phyloP scores from a whole-genome alignment of 176 grass and related monocot genomes.

The Aegilops sharonensis region DNA sequence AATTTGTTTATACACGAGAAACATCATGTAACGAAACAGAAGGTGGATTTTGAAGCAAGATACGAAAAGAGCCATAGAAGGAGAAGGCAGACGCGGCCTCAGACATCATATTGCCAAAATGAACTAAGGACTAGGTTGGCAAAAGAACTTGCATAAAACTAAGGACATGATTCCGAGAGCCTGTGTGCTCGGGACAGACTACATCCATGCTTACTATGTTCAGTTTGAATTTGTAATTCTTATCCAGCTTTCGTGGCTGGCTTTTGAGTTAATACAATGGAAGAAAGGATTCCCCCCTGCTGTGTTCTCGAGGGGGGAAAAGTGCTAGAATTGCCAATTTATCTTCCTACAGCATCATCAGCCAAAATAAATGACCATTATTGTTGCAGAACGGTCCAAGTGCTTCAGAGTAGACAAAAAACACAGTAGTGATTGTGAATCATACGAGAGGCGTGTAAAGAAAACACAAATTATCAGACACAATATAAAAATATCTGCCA shows the following conservation, averaged over 20 bases:
- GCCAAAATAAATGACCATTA: background rate
- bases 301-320: background rate
- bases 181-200: too few species aligned
- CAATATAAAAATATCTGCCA: background rate
- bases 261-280: background rate
- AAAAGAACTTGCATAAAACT: background rate
- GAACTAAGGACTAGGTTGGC: background rate
- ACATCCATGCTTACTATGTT: background rate
- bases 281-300: background rate
- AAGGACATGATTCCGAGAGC: too few species aligned
- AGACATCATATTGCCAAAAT: background rate
- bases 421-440: background rate
- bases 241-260: background rate
- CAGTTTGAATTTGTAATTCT: background rate
- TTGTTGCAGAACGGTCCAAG: background rate
- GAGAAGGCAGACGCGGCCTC: background rate
- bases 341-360: background rate
- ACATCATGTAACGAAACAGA: background rate
- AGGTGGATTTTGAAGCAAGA: background rate
- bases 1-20: conserved; percentile 29
- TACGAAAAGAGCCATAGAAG: background rate
- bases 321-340: background rate
- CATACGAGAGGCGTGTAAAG: background rate
- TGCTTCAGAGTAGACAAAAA: background rate
- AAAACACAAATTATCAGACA: conserved; percentile 1